These are phyloP conservation scores for Trichoderma breve DNA, from an alignment of 2,329 filamentous ascomycete species.

Conservation along the genomic window DNA sequence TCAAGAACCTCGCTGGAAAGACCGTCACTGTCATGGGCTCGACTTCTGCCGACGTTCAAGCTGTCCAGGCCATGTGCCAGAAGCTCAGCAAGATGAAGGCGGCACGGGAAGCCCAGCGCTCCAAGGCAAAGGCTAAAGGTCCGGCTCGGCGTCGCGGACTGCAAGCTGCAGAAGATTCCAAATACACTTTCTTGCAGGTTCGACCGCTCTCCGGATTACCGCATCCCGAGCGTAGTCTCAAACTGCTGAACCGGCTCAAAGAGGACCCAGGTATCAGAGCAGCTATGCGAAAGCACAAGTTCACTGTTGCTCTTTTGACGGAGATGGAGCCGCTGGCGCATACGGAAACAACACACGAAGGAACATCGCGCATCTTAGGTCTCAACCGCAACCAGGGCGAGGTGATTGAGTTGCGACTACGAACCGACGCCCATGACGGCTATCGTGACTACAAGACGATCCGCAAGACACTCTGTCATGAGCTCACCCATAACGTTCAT, in stretches of 20 bases:
- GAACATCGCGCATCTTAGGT: conserved; percentile 73
- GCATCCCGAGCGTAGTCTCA: conserved; percentile 65
- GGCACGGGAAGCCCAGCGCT: conserved; percentile 35
- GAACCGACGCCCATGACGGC: conserved; percentile 93
- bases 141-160: conserved; percentile 17
- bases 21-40: conserved; percentile 66
- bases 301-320: conserved; percentile 80
- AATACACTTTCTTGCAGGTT: conserved; percentile 79
- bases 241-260: conserved; percentile 72
- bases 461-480: conserved; percentile 88
- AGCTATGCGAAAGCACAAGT: conserved; percentile 80
- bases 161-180: conserved; percentile 49
- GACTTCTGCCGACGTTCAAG: conserved; percentile 57
- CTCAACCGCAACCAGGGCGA: conserved; percentile 85
- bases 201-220: conserved; percentile 76
- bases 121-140: conserved; percentile 30
- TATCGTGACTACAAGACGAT: conserved; percentile 93
- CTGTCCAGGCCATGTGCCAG: conserved; percentile 50
- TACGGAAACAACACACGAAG: conserved; percentile 69
- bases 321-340: conserved; percentile 92
- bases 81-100: conserved; percentile 49
- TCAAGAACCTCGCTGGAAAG: conserved; percentile 51
- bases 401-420: conserved; percentile 82
- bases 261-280: conserved; percentile 82
- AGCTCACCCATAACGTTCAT: conserved; percentile 89